Conservation (phyloP, 176 grass and related monocot genomes). For the Triticum monococcum region DNA sequence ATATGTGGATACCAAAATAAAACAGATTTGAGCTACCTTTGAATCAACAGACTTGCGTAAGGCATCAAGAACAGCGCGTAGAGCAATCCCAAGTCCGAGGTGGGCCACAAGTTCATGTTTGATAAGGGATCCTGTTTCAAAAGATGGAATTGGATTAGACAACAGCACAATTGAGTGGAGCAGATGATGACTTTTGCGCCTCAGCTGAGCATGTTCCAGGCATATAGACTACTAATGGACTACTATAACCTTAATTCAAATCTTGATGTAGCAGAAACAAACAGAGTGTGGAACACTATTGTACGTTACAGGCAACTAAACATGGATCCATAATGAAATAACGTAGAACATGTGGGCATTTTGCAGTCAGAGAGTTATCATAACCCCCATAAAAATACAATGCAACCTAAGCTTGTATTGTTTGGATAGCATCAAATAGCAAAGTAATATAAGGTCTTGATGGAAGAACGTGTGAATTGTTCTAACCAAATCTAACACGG, state of each 20-base stretch:
- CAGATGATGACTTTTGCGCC: neutral
- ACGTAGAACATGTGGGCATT: neutral
- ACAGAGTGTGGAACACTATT: neutral
- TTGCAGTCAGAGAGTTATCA: neutral
- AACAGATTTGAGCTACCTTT: slow-evolving; percentile 44
- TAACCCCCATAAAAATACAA: neutral
- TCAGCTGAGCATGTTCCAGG: neutral
- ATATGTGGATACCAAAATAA: slow-evolving; percentile 4
- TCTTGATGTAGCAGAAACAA: slow-evolving; percentile 12
- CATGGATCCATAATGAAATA: neutral
- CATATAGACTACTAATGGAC: slow-evolving; percentile 1
- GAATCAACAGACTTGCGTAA: slow-evolving; percentile 89
- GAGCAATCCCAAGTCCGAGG: slow-evolving; percentile 66
- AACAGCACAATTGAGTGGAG: neutral
- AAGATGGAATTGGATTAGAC: slow-evolving; percentile 23
- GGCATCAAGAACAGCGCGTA: slow-evolving; percentile 83
- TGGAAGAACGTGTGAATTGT: neutral
- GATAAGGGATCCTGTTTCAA: slow-evolving; percentile 68
- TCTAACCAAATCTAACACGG: neutral
- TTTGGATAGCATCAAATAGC: neutral
- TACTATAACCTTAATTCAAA: slow-evolving; percentile 1
- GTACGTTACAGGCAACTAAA: slow-evolving; percentile 1
- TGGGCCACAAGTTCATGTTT: slow-evolving; percentile 82
- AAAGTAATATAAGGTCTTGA: neutral
- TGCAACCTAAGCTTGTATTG: neutral